A percentile compares a stretch with the other conserved stretches of the same genome.
phyloP scores from a whole-genome alignment of 495 filamentous ascomycete species.

The Neohortaea acidophila region DNA sequence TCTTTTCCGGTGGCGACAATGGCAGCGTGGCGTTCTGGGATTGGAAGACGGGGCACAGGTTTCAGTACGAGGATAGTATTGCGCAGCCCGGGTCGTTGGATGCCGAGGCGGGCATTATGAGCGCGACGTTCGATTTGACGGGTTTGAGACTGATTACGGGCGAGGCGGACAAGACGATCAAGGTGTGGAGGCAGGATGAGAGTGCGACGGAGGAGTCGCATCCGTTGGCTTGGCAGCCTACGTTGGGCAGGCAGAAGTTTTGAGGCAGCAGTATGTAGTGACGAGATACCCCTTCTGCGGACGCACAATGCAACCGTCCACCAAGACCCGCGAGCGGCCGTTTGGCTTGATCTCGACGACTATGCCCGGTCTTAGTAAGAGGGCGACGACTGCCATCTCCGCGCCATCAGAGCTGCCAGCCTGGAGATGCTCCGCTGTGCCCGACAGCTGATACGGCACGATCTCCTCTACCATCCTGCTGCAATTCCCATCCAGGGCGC shows the following conservation, averaged over 20 bases:
- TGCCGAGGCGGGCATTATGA: conserved; percentile 88
- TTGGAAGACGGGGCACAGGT: conserved; percentile 91
- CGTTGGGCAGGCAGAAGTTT: conserved; percentile 54
- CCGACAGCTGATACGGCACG: no score
- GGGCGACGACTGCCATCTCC: no score
- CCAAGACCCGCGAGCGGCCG: no score
- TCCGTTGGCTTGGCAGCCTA: conserved; percentile 87
- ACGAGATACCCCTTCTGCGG: no score
- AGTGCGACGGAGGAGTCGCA: conserved; percentile 80
- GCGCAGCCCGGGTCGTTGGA: conserved; percentile 90
- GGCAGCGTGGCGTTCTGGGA: conserved; percentile 97
- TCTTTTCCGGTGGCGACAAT: conserved; percentile 93
- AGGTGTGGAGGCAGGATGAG: conserved; percentile 89
- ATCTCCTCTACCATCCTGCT: no score
- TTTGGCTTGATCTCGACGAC: no score
- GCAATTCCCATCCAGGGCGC: no score
- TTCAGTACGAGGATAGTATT: conserved; percentile 72
- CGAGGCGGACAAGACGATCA: conserved; percentile 96
- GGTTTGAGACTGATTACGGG: conserved; percentile 82
- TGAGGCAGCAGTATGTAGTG: no score
- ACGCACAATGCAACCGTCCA: no score
- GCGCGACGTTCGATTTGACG: conserved; percentile 75
- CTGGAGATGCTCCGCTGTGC: no score
- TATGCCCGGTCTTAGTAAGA: no score
- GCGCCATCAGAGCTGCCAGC: no score